Evolutionary conservation across 352 stramenopile species (phyloP).

Genomic region (Pythium folliculosum): DNA sequence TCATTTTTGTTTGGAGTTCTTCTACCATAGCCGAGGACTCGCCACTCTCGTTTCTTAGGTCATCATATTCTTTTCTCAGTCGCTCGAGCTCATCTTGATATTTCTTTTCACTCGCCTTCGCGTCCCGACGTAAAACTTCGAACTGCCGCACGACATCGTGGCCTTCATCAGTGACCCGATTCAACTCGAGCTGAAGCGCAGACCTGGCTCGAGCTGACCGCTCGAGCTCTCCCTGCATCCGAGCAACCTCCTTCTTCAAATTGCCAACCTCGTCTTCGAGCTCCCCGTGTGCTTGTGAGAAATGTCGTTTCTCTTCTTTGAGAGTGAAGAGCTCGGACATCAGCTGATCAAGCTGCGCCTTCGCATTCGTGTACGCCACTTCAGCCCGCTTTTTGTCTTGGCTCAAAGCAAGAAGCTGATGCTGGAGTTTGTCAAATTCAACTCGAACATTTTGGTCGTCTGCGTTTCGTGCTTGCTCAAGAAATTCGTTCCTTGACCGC

Average conservation of each 20-base stretch:
- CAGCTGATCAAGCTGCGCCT: conserved; percentile 36
- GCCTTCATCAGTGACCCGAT: conserved; percentile 51
- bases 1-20: conserved; percentile 68
- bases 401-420: conserved; percentile 33
- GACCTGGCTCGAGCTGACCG: conserved; percentile 42
- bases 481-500: conserved; percentile 44
- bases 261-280: conserved; percentile 35
- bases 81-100: conserved; percentile 42
- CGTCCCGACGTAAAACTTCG: conserved; percentile 63
- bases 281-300: conserved; percentile 32
- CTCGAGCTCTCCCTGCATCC: conserved; percentile 48
- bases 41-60: conserved; percentile 37
- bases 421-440: conserved; percentile 46
- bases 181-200: conserved; percentile 56
- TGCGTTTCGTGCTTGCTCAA: conserved; percentile 47
- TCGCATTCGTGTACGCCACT: conserved; percentile 25
- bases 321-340: conserved; percentile 33
- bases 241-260: conserved; percentile 27
- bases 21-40: conserved; percentile 46
- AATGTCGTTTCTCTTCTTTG: conserved; percentile 39
- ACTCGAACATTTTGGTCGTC: conserved; percentile 39
- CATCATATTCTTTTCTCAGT: conserved; percentile 53
- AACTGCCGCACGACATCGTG: conserved; percentile 61
- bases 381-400: conserved; percentile 49
- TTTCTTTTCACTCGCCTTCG: conserved; percentile 45